These are phyloP conservation scores for Ilyonectria destructans DNA, from an alignment of 2,329 filamentous ascomycete species.

Conservation along the genomic window DNA sequence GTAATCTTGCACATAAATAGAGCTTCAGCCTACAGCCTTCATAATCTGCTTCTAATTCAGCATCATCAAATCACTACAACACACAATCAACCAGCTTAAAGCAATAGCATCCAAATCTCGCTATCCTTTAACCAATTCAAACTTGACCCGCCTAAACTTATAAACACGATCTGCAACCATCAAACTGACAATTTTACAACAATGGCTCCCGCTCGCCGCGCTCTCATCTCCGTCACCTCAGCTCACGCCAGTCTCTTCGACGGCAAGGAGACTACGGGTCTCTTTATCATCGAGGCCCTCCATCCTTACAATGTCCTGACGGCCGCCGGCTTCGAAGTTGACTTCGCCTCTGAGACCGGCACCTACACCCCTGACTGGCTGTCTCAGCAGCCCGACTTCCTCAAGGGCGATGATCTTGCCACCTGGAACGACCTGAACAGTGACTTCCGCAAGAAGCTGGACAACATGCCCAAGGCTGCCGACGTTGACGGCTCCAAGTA, in stretches of 20 bases:
- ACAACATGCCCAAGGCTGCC: constrained; percentile 57
- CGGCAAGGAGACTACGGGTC: constrained; percentile 58
- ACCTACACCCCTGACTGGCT: constrained; percentile 62
- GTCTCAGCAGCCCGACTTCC: constrained; percentile 59
- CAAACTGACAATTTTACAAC: not conserved
- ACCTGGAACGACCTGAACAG: constrained; percentile 59
- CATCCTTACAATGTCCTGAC: constrained; percentile 64
- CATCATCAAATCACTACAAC: too few relatives aligned
- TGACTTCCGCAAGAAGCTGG: constrained; percentile 63
- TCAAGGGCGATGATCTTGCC: constrained; percentile 57
- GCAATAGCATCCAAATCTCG: too few relatives aligned
- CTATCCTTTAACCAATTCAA: too few relatives aligned
- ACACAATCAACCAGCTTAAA: too few relatives aligned
- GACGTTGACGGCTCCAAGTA: constrained; percentile 46
- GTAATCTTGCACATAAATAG: too few relatives aligned
- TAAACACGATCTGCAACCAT: too few relatives aligned
- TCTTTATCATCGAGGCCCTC: constrained; percentile 65
- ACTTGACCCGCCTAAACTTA: too few relatives aligned
- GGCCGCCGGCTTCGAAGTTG: constrained; percentile 63
- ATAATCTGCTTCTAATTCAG: too few relatives aligned
- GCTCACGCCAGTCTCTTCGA: constrained; percentile 58
- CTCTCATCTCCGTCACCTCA: constrained; percentile 61
- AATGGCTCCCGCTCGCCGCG: constrained; percentile 55
- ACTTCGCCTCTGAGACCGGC: constrained; percentile 63
- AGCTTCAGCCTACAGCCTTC: too few relatives aligned